A percentile compares a stretch with the other conserved stretches of the same genome.
Conservation (phyloP, 495 filamentous ascomycete genomes). For the Aspergillus bridgeri region DNA sequence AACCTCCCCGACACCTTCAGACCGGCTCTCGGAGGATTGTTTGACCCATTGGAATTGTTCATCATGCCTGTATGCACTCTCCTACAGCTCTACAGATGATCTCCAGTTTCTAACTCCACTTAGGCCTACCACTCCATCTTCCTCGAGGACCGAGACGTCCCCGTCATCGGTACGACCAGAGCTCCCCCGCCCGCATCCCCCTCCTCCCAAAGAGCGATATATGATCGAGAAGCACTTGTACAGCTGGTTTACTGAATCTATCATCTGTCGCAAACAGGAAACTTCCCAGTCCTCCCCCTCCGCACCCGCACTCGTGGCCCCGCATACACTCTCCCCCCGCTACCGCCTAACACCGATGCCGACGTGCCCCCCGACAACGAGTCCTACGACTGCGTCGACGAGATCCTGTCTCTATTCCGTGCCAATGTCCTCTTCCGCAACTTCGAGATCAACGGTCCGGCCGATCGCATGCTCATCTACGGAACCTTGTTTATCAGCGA, state of each 20-base stretch:
- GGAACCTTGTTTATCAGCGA: slow-evolving; percentile 92
- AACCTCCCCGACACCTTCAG: slow-evolving; percentile 17
- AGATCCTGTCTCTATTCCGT: slow-evolving; percentile 87
- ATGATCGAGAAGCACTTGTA: slow-evolving; percentile 10
- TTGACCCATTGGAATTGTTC: slow-evolving; percentile 12
- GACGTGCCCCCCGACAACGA: slow-evolving; percentile 79
- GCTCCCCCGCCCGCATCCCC: slow-evolving; percentile 19
- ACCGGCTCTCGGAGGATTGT: slow-evolving; percentile 19
- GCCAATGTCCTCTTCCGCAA: slow-evolving; percentile 99
- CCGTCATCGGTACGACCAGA: slow-evolving; percentile 53
- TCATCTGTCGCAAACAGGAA: slow-evolving; percentile 51
- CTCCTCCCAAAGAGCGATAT: slow-evolving; percentile 8
- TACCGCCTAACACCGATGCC: slow-evolving; percentile 63
- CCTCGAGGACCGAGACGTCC: slow-evolving; percentile 72
- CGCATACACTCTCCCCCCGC: slow-evolving; percentile 75
- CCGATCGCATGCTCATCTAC: slow-evolving; percentile 92
- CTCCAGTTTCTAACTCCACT: background rate
- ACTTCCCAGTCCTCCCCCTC: slow-evolving; percentile 90
- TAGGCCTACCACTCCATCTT: slow-evolving; percentile 95
- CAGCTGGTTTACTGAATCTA: slow-evolving; percentile 1
- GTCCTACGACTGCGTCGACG: slow-evolving; percentile 92
- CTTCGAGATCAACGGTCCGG: slow-evolving; percentile 97
- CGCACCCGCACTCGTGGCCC: slow-evolving; percentile 91
- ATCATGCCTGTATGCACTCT: slow-evolving; percentile 50
- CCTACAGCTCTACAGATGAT: background rate